Base-by-base conservation (phyloP, 768 basidiomycete species). In the Serendipita sp. region DNA sequence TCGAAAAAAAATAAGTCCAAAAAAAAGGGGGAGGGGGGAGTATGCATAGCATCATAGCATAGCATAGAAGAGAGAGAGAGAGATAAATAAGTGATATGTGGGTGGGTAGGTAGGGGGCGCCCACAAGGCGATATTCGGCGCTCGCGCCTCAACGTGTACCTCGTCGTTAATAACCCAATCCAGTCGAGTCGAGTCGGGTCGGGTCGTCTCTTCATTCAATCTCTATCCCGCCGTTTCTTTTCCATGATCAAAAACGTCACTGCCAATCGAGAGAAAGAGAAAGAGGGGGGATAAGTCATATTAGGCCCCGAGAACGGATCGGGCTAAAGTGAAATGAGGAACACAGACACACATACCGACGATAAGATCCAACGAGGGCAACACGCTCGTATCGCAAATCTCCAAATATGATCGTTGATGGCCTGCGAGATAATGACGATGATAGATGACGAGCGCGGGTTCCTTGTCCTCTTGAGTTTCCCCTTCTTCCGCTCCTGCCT, bases 191-290 rank as follows among this genome's bases (percentile, higher is more conserved):
- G 24, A 24, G 24, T 24, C 24, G 24, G 24, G 24, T 24, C 24
- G 24, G 24, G 53, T 32, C 2, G 13, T 54, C 28, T 54, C 15
- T 15, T 32, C 53, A 15, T 28, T 11, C 30, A 32, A 13, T 30
- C 35, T 10, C 48, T 18, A n/a, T 51, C 48, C 5, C 48, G 48
- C 3, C 48, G 48, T 8, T 38, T 16, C 30, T 32, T 16, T 37
- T 60, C 56, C 56, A 60, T 60, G 18, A 60, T 60, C 4, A 60
- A n/a, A 38, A 60, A 60, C 16, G 56, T 38, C 5, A 60, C 56
- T 60, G n/a, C 35, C 24, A 24, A 24, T 1, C 24, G 2, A 24
- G 24, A 24, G 24, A 24, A 24, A 24, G 24, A 24, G 24, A 54
- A 10, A 10, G 10, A 15, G 24, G 24, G 24, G 24, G 24, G 24